Conservation (phyloP, 768 basidiomycete genomes). For the Serendipita vermifera region DNA sequence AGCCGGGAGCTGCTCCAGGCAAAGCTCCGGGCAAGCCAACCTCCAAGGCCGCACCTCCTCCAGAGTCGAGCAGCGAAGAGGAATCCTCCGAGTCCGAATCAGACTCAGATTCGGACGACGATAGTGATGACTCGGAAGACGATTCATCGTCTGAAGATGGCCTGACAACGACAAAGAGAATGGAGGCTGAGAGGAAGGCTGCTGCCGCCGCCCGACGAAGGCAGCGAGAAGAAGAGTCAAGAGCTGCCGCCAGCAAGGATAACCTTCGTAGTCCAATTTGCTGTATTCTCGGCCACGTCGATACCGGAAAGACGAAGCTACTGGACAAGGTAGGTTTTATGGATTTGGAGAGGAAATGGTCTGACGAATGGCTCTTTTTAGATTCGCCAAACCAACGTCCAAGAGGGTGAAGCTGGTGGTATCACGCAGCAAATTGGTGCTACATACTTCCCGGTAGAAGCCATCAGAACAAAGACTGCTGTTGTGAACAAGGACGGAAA, state of each 20-base stretch:
- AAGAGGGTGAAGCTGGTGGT: slow-evolving; percentile 98
- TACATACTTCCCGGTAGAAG: slow-evolving; percentile 94
- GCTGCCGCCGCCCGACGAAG: slow-evolving; percentile 12
- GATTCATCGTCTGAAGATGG: slow-evolving; percentile 41
- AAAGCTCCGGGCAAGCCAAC: slow-evolving; percentile 22
- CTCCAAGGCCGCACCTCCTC: slow-evolving; percentile 21
- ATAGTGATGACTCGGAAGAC: slow-evolving; percentile 27
- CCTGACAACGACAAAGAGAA: slow-evolving; percentile 51
- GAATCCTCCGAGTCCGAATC: slow-evolving; percentile 30
- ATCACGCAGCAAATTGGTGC: slow-evolving; percentile 99
- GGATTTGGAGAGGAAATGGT: too few species aligned
- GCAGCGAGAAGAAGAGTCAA: slow-evolving; percentile 70
- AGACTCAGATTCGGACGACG: slow-evolving; percentile 38
- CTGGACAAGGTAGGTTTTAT: slow-evolving; percentile 73
- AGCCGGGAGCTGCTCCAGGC: slow-evolving; percentile 16
- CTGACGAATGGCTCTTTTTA: slow-evolving; percentile 27
- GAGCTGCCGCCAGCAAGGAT: slow-evolving; percentile 78
- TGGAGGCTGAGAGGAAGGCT: slow-evolving; percentile 58
- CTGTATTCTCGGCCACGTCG: slow-evolving; percentile 98
- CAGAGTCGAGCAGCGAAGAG: slow-evolving; percentile 17
- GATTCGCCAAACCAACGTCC: slow-evolving; percentile 99
- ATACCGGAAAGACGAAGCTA: slow-evolving; percentile 97
- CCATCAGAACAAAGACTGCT: slow-evolving; percentile 82
- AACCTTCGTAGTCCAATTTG: slow-evolving; percentile 93
- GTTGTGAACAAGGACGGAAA: slow-evolving; percentile 86